A percentile compares a stretch with the other conserved stretches of the same genome.
These are phyloP conservation scores for Saxispiralis lemnorum DNA, from an alignment of 495 filamentous ascomycete genomes.

Conservation along the genomic window DNA sequence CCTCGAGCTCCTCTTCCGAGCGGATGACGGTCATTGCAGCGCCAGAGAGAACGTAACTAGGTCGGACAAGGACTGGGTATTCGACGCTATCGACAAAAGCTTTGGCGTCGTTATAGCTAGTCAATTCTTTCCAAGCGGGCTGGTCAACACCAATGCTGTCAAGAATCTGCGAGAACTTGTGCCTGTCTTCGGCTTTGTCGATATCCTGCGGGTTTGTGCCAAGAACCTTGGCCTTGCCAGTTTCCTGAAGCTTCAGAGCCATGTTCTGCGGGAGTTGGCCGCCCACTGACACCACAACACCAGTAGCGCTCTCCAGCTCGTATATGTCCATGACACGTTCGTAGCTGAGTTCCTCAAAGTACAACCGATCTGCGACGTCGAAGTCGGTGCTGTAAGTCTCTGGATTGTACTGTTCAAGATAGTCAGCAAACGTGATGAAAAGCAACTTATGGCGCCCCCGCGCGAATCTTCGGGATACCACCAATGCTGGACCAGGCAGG, in stretches of 20 bases:
- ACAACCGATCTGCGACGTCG: conserved; percentile 84
- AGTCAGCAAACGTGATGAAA: conserved; percentile 2
- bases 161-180: conserved; percentile 95
- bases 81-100: conserved; percentile 66
- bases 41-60: conserved; percentile 88
- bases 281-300: conserved; percentile 88
- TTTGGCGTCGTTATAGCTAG: conserved; percentile 72
- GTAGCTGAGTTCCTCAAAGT: conserved; percentile 94
- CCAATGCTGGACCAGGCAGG: no score
- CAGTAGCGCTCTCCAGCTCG: conserved; percentile 70
- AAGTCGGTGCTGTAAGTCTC: conserved; percentile 76
- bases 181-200: conserved; percentile 89
- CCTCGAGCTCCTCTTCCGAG: conserved; percentile 67
- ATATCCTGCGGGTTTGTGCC: conserved; percentile 88
- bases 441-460: no score
- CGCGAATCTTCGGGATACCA: no score
- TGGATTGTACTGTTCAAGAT: conserved; percentile 46
- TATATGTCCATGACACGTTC: conserved; percentile 98
- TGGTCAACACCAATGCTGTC: conserved; percentile 94
- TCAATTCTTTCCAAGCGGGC: conserved; percentile 93
- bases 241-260: conserved; percentile 83
- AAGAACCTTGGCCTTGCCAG: conserved; percentile 69
- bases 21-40: conserved; percentile 97
- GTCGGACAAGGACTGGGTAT: conserved; percentile 85
- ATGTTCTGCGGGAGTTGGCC: conserved; percentile 96